A percentile compares a stretch with the other conserved stretches of the same genome.
phyloP scores from a whole-genome alignment of 495 filamentous ascomycete species.

The Neurospora intermedia region DNA sequence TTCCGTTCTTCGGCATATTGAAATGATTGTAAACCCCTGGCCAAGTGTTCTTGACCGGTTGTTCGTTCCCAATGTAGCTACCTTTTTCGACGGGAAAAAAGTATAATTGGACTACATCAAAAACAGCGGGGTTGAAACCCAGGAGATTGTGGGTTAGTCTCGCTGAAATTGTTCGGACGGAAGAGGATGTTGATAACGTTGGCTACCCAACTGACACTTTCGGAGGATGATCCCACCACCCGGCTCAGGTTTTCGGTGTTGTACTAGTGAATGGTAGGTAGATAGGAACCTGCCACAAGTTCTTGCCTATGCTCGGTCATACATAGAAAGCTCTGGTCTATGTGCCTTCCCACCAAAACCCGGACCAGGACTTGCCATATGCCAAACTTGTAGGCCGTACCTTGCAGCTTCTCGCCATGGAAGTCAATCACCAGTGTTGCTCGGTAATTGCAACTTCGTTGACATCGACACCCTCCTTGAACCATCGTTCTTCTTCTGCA shows the following conservation, averaged over 20 bases:
- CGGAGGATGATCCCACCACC: background rate
- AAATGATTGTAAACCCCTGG: background rate
- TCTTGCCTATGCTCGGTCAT: background rate
- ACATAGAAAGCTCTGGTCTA: background rate
- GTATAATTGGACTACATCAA: background rate
- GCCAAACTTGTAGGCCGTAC: background rate
- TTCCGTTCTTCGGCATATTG: background rate
- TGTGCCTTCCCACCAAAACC: background rate
- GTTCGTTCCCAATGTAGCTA: background rate
- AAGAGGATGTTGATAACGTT: background rate
- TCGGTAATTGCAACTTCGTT: conserved; percentile 60
- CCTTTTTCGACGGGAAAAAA: background rate
- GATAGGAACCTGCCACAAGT: background rate
- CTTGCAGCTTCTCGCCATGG: background rate
- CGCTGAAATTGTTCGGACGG: background rate
- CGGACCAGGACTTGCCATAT: background rate
- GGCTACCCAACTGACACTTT: background rate
- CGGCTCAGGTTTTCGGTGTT: background rate
- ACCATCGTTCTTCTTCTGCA: conserved; percentile 52
- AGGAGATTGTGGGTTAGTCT: background rate
- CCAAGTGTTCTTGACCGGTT: background rate
- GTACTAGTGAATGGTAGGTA: background rate
- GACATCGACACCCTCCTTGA: conserved; percentile 62
- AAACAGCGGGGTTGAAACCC: background rate
- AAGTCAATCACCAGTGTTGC: conserved; percentile 55